Conservation (phyloP, 2,329 filamentous ascomycete genomes). For the Aspergillus intermedius region DNA sequence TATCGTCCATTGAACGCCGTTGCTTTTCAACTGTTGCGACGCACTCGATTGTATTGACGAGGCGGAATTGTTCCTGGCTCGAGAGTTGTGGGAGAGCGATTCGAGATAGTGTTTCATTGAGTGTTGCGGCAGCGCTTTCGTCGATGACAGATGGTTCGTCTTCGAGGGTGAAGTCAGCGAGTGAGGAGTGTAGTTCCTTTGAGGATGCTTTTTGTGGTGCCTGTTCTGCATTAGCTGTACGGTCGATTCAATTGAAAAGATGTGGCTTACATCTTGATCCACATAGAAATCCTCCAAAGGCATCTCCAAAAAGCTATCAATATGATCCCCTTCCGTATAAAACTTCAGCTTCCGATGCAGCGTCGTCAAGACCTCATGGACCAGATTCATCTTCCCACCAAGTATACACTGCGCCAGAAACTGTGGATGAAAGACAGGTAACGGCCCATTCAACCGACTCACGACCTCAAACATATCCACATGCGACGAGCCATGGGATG, state of each 20-base stretch:
- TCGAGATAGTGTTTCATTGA: constrained; percentile 71
- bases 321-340: constrained; percentile 68
- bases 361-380: constrained; percentile 65
- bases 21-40: constrained; percentile 78
- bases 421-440: constrained; percentile 89
- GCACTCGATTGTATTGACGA: constrained; percentile 79
- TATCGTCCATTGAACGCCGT: constrained; percentile 81
- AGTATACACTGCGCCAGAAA: constrained; percentile 82
- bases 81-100: constrained; percentile 74
- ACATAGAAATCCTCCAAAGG: constrained; percentile 44
- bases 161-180: constrained; percentile 44
- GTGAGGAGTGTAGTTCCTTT: constrained; percentile 47
- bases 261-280: constrained; percentile 36
- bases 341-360: constrained; percentile 75
- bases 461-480: constrained; percentile 76
- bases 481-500: constrained; percentile 42
- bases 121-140: constrained; percentile 60
- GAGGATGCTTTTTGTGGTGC: constrained; percentile 35
- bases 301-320: constrained; percentile 71
- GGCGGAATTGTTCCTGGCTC: constrained; percentile 76
- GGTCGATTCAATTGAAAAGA: background rate
- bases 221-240: constrained; percentile 11
- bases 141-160: constrained; percentile 60
- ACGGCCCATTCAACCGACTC: constrained; percentile 73
- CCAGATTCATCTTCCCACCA: constrained; percentile 65